Percentiles rank a stretch among this genome's conserved stretches.
Evolutionary conservation across 352 stramenopile genomes (phyloP).

Genomic region (Phytophthora melonis): DNA sequence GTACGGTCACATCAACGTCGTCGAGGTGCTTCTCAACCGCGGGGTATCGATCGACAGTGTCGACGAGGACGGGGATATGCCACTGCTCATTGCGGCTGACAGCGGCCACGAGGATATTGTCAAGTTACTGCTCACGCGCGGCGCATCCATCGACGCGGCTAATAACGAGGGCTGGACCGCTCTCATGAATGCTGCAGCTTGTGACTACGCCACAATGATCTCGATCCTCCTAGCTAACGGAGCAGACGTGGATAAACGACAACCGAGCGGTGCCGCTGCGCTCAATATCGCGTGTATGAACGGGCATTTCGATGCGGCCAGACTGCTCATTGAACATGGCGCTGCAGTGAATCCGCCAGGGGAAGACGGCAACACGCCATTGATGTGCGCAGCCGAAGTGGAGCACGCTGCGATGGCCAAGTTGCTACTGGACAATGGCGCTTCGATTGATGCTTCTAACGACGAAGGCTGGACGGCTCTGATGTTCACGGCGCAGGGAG

Average conservation of each 20-base stretch:
- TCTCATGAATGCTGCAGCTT: slow-evolving; percentile 2
- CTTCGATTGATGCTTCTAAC: background rate
- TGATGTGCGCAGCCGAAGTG: background rate
- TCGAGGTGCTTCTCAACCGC: background rate
- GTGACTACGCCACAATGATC: background rate
- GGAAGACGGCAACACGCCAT: background rate
- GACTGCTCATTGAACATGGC: slow-evolving; percentile 1
- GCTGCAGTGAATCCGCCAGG: background rate
- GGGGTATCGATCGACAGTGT: slow-evolving; percentile 5
- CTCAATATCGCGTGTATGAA: slow-evolving; percentile 2
- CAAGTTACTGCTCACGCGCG: background rate
- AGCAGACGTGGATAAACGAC: background rate
- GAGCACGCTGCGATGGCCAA: background rate
- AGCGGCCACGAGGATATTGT: background rate
- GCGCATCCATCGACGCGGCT: background rate
- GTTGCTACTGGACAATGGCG: slow-evolving; percentile 2
- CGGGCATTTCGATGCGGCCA: background rate
- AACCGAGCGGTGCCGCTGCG: background rate
- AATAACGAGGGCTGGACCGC: slow-evolving; percentile 11
- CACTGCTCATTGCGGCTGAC: slow-evolving; percentile 1
- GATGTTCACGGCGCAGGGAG: background rate
- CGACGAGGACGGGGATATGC: slow-evolving; percentile 1
- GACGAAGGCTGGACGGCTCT: slow-evolving; percentile 9
- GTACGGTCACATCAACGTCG: background rate
- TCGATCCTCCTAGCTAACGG: background rate